phyloP scores from a whole-genome alignment of 495 filamentous ascomycete genomes.

The Durotheca rogersii region DNA sequence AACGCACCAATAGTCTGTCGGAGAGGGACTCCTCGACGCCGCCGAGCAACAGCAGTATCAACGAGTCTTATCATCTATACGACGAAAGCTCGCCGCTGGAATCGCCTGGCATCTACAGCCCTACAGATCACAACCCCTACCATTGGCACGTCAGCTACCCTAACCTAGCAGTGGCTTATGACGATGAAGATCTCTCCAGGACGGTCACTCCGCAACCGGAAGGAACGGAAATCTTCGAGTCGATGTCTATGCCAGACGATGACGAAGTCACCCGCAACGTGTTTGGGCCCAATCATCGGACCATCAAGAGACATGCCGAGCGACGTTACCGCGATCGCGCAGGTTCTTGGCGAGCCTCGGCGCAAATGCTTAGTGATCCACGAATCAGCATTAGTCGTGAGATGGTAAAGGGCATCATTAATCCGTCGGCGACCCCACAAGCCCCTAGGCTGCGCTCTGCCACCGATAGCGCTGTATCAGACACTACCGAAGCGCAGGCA shows the following conservation, averaged over 20 bases:
- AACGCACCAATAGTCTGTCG: constrained; percentile 67
- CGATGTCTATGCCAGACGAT: constrained; percentile 34
- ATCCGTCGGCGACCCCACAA: constrained; percentile 4
- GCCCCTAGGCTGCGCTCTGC: constrained; percentile 26
- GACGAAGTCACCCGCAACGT: constrained; percentile 29
- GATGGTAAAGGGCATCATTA: constrained; percentile 38
- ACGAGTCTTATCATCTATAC: constrained; percentile 30
- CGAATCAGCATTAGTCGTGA: constrained; percentile 47
- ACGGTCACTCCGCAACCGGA: constrained; percentile 32
- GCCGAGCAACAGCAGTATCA: constrained; percentile 39
- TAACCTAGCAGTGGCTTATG: background rate
- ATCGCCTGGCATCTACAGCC: constrained; percentile 30
- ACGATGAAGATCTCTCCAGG: constrained; percentile 22
- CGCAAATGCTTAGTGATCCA: constrained; percentile 47
- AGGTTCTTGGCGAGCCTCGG: constrained; percentile 49
- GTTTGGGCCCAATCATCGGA: constrained; percentile 46
- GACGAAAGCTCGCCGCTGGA: constrained; percentile 27
- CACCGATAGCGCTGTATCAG: constrained; percentile 32
- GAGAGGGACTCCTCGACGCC: constrained; percentile 45
- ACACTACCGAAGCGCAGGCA: constrained; percentile 42
- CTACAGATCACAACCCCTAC: constrained; percentile 33
- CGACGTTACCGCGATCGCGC: constrained; percentile 50
- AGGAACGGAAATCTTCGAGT: constrained; percentile 35
- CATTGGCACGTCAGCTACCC: constrained; percentile 36
- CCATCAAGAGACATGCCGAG: constrained; percentile 42